These are phyloP conservation scores for Penicillium cinerascens DNA, from an alignment of 495 filamentous ascomycete species.

Conservation along the genomic window DNA sequence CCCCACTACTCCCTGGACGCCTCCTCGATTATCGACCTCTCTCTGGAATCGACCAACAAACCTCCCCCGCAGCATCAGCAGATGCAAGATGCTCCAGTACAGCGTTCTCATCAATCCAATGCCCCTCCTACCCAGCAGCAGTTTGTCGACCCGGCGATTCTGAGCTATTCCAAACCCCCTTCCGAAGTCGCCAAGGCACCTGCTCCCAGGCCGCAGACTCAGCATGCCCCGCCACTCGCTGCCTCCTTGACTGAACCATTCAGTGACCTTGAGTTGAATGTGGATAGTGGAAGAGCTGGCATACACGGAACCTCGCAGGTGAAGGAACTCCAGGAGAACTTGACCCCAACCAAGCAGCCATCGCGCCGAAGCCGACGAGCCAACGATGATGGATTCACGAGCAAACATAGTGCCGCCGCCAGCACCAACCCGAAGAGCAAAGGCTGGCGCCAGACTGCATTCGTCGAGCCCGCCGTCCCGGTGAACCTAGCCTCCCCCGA, in stretches of 20 bases:
- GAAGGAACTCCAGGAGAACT: conserved; percentile 17
- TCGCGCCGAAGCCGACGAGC: conserved; percentile 34
- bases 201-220: neutral
- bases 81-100: conserved; percentile 11
- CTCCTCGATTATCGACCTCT: conserved; percentile 53
- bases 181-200: conserved; percentile 7
- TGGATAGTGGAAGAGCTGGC: conserved; percentile 10
- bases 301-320: conserved; percentile 10
- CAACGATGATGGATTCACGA: conserved; percentile 20
- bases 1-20: conserved; percentile 52
- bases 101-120: conserved; percentile 3
- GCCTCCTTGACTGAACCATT: conserved; percentile 42
- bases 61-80: conserved; percentile 24
- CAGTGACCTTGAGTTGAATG: conserved; percentile 38
- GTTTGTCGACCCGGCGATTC: conserved; percentile 56
- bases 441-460: conserved; percentile 82
- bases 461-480: conserved; percentile 52
- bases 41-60: conserved; percentile 41
- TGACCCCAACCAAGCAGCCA: conserved; percentile 16
- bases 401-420: conserved; percentile 34
- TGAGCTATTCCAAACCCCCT: conserved; percentile 42
- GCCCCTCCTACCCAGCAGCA: conserved; percentile 20
- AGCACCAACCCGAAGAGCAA: conserved; percentile 51
- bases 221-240: conserved; percentile 16
- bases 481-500: conserved; percentile 24